Evolutionary conservation across 2,329 filamentous ascomycete species (phyloP).

Genomic region (Calonectria pseudoreteaudii): DNA sequence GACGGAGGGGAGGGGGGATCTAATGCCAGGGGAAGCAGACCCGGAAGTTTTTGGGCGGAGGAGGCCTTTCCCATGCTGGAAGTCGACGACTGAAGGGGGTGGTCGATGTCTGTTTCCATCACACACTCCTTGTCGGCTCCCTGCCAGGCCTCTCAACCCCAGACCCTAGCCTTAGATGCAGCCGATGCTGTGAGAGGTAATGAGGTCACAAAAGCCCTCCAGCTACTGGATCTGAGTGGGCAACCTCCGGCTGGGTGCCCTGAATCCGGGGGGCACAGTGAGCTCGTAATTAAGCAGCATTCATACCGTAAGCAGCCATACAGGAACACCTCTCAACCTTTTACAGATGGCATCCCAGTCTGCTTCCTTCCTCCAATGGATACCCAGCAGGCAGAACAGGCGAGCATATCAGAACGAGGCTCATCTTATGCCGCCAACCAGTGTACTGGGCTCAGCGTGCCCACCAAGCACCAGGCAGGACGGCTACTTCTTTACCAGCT

Average conservation of each 20-base stretch:
- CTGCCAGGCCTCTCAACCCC: constrained; percentile 25
- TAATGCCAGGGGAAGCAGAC: constrained; percentile 37
- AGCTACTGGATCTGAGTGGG: constrained; percentile 16
- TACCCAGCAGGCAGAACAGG: background rate
- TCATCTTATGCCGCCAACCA: constrained; percentile 16
- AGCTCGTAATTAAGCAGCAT: background rate
- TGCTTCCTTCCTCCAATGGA: background rate
- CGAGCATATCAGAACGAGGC: background rate
- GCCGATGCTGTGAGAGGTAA: constrained; percentile 12
- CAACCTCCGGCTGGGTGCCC: constrained; percentile 19
- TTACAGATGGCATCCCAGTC: background rate
- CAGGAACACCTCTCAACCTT: background rate
- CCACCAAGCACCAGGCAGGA: background rate
- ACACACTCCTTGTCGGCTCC: constrained; percentile 25
- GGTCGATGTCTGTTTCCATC: constrained; percentile 18
- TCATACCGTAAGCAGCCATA: background rate
- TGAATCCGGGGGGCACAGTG: constrained; percentile 18
- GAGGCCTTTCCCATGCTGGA: constrained; percentile 25
- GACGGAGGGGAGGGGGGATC: constrained; percentile 29
- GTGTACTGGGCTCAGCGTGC: background rate
- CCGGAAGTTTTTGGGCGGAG: constrained; percentile 38
- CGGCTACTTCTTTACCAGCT: background rate
- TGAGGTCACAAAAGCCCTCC: constrained; percentile 25
- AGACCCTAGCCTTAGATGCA: constrained; percentile 28
- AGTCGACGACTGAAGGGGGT: constrained; percentile 20